phyloP scores from a whole-genome alignment of 2,329 filamentous ascomycete species.

The Didymosphaeria variabile region DNA sequence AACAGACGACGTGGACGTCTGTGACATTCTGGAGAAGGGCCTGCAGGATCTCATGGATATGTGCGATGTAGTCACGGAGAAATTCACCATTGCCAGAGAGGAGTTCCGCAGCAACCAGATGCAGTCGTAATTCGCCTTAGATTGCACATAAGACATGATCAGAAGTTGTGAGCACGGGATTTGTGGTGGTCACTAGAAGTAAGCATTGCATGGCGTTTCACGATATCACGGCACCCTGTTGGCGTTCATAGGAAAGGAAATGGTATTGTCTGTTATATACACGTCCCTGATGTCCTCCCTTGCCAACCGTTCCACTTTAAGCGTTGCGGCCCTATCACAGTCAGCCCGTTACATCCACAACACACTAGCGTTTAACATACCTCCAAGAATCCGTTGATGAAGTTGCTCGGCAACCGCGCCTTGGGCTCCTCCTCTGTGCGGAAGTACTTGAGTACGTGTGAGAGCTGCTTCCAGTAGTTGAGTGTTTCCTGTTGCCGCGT shows the following conservation, averaged over 20 bases:
- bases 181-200: neutral
- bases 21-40: conserved; percentile 89
- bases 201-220: conserved; percentile 46
- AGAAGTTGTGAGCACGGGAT: neutral
- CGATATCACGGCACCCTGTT: conserved; percentile 25
- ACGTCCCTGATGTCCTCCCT: conserved; percentile 28
- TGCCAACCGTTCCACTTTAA: conserved; percentile 28
- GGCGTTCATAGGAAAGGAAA: conserved; percentile 44
- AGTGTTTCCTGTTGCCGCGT: conserved; percentile 78
- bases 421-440: conserved; percentile 83
- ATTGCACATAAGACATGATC: neutral
- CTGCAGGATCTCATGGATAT: conserved; percentile 87
- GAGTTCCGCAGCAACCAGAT: conserved; percentile 60
- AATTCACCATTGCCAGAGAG: conserved; percentile 77
- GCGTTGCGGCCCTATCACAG: conserved; percentile 48
- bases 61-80: conserved; percentile 92
- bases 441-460: conserved; percentile 97
- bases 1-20: conserved; percentile 78
- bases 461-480: conserved; percentile 99
- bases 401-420: conserved; percentile 81
- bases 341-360: conserved; percentile 2
- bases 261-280: conserved; percentile 50
- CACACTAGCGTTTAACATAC: conserved; percentile 60
- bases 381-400: conserved; percentile 95
- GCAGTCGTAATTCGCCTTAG: conserved; percentile 28